phyloP scores from a whole-genome alignment of 306 rosid species.

The Erythrophleum fordii region DNA sequence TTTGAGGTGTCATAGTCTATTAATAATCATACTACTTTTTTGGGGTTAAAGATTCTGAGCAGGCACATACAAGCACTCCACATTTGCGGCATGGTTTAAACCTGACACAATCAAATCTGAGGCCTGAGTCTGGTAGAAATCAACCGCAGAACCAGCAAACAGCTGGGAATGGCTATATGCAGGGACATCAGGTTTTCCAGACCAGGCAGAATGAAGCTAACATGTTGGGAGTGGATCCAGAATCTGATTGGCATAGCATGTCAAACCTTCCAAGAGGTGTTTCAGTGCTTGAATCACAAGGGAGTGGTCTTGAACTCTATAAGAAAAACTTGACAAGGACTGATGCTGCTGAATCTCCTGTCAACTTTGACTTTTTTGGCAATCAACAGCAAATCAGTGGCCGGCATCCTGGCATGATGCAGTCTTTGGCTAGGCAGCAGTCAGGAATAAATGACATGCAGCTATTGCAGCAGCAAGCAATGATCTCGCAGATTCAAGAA shows the following conservation, averaged over 20 bases:
- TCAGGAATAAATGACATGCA: conserved; percentile 75
- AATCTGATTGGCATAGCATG: conserved; percentile 62
- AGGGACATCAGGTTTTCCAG: conserved; percentile 75
- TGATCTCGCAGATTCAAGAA: conserved; percentile 74
- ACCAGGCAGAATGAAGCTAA: conserved; percentile 81
- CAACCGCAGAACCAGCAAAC: conserved; percentile 69
- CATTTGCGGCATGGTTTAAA: conserved; percentile 71
- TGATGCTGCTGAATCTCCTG: conserved; percentile 77
- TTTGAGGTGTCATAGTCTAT: conserved; percentile 26
- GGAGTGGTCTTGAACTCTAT: conserved; percentile 69
- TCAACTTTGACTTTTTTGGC: conserved; percentile 87
- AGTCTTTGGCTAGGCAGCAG: conserved; percentile 78
- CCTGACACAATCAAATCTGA: conserved; percentile 65
- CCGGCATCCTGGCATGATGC: conserved; percentile 66
- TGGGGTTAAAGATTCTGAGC: conserved; percentile 64
- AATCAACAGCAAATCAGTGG: conserved; percentile 85
- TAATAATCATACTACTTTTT: conserved; percentile 37
- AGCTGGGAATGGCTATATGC: conserved; percentile 72
- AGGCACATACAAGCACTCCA: conserved; percentile 62
- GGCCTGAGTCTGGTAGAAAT: conserved; percentile 73
- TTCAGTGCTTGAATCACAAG: conserved; percentile 63
- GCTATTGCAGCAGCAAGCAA: conserved; percentile 75
- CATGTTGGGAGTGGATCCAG: conserved; percentile 71
- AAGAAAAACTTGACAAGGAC: conserved; percentile 61
- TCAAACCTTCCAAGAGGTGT: conserved; percentile 59